A percentile compares a stretch with the other conserved stretches of the same genome.
Conservation (phyloP, 2,329 filamentous ascomycete species). For the Thielaviopsis ethacetica region DNA sequence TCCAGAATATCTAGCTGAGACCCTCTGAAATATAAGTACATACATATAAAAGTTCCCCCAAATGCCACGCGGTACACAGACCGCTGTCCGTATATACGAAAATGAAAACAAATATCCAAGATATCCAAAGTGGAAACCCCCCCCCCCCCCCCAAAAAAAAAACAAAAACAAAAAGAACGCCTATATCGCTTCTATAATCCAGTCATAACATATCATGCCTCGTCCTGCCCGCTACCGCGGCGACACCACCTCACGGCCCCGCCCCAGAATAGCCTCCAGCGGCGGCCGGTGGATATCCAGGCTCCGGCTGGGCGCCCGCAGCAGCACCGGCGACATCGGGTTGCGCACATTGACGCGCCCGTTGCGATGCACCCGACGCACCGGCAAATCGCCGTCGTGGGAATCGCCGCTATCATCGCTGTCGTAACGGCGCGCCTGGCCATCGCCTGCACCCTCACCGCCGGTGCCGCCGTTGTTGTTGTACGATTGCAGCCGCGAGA, state of each 20-base stretch:
- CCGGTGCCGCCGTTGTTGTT: slow-evolving; percentile 24
- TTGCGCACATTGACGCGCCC: slow-evolving; percentile 42
- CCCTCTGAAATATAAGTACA: too few species aligned
- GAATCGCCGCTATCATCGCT: slow-evolving; percentile 7
- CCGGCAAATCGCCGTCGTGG: slow-evolving; percentile 24
- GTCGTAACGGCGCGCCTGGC: slow-evolving; percentile 18
- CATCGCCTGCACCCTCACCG: slow-evolving; percentile 12
- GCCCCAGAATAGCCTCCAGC: slow-evolving; percentile 19
- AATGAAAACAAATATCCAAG: neutral
- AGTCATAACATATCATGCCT: neutral
- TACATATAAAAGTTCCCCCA: neutral
- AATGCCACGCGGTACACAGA: neutral
- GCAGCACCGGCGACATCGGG: slow-evolving; percentile 36
- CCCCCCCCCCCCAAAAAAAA: neutral
- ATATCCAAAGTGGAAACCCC: neutral
- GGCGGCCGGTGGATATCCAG: slow-evolving; percentile 34
- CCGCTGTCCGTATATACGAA: neutral
- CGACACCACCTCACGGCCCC: slow-evolving; percentile 13
- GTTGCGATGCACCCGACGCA: slow-evolving; percentile 31
- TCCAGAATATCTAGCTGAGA: too few species aligned
- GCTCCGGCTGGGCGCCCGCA: slow-evolving; percentile 38
- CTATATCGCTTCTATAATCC: neutral
- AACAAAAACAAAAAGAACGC: neutral
- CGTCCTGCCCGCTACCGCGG: neutral
- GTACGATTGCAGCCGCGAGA: slow-evolving; percentile 60